These are phyloP conservation scores for Sugiyamaella paludigena DNA, from an alignment of 1,139 yeast genomes.

Conservation along the genomic window DNA sequence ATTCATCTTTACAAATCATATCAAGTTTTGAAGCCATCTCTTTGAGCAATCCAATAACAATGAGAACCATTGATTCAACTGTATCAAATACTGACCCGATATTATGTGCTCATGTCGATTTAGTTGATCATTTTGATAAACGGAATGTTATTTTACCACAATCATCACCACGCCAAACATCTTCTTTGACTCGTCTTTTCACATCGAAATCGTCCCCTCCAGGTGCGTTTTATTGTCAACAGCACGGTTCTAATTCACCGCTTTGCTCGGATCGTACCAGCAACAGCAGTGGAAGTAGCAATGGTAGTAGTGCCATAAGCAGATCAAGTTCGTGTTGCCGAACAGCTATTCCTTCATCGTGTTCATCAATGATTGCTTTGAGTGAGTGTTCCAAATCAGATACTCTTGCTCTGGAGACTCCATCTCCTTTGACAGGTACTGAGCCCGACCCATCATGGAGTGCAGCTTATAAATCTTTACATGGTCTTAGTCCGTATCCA, in stretches of 20 bases:
- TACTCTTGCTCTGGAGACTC: not conserved
- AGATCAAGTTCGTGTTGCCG: slow-evolving; percentile 4
- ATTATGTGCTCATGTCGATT: not conserved
- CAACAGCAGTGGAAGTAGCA: not conserved
- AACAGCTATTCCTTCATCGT: slow-evolving; percentile 4
- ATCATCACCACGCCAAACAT: slow-evolving; percentile 8
- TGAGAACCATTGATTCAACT: no score
- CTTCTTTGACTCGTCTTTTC: slow-evolving; percentile 4
- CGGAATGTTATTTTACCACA: not conserved
- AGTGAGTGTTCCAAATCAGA: not conserved
- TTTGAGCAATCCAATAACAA: no score
- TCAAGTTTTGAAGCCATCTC: no score
- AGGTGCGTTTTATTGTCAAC: not conserved
- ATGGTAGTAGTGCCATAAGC: not conserved
- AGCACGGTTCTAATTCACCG: not conserved
- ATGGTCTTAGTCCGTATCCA: slow-evolving; percentile 7
- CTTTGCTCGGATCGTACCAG: not conserved
- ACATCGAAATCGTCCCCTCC: slow-evolving; percentile 2
- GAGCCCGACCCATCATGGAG: slow-evolving; percentile 10
- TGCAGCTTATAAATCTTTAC: slow-evolving; percentile 7
- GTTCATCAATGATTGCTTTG: slow-evolving; percentile 6
- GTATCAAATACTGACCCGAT: not conserved
- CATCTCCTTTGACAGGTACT: not conserved
- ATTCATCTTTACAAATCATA: not conserved
- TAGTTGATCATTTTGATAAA: not conserved